Percentiles rank a stretch among this genome's conserved stretches.
phyloP scores from a whole-genome alignment of 2,329 filamentous ascomycete species.

The Cladosporium sp. region DNA sequence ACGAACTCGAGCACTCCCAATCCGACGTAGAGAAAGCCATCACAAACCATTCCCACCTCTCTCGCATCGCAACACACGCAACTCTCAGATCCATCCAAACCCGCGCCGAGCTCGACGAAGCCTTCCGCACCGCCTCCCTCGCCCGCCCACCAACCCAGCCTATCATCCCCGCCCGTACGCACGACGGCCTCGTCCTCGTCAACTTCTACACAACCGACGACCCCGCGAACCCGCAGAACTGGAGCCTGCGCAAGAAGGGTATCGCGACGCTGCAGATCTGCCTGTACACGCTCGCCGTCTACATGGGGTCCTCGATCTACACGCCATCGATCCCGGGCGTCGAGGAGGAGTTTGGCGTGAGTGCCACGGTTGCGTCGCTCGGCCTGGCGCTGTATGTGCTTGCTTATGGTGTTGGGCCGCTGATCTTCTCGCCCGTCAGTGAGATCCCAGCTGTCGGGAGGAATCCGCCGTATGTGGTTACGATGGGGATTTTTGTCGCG shows the following conservation, averaged over 20 bases:
- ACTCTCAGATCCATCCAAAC: slow-evolving; percentile 33
- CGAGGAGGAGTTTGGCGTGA: slow-evolving; percentile 48
- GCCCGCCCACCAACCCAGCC: slow-evolving; percentile 31
- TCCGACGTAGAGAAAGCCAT: slow-evolving; percentile 19
- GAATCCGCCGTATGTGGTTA: slow-evolving; percentile 61
- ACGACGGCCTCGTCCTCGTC: slow-evolving; percentile 47
- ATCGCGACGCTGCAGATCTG: slow-evolving; percentile 35
- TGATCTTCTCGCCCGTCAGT: slow-evolving; percentile 59
- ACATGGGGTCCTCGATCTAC: slow-evolving; percentile 49
- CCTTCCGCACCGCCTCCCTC: slow-evolving; percentile 28
- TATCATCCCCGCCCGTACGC: slow-evolving; percentile 44
- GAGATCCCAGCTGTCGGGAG: slow-evolving; percentile 63
- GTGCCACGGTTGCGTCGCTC: slow-evolving; percentile 47
- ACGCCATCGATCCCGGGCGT: slow-evolving; percentile 40
- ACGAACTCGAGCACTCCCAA: slow-evolving; percentile 64
- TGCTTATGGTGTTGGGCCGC: slow-evolving; percentile 56
- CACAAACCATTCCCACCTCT: slow-evolving; percentile 14
- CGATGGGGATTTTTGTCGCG: slow-evolving; percentile 63
- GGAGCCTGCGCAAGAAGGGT: slow-evolving; percentile 24
- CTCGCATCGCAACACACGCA: slow-evolving; percentile 31
- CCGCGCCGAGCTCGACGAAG: slow-evolving; percentile 35
- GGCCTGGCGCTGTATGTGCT: slow-evolving; percentile 59
- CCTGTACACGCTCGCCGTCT: slow-evolving; percentile 55
- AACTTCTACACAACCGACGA: slow-evolving; percentile 40
- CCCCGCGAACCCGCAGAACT: slow-evolving; percentile 29